Conservation (phyloP, 2,329 filamentous ascomycete genomes). For the Fusarium albidum region DNA sequence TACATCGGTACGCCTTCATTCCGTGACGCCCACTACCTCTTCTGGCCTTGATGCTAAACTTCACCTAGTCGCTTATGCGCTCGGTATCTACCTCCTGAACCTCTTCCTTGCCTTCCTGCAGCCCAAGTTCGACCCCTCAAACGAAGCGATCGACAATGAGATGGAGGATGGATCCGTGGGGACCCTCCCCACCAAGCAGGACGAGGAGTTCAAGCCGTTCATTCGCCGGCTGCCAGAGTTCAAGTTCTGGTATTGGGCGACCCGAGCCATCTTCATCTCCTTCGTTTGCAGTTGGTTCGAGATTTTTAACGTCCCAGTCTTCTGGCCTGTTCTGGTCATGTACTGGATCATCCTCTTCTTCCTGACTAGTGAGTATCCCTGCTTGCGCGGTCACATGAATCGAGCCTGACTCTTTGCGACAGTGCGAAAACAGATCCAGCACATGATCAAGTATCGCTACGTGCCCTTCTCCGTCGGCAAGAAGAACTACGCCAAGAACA, state of each 20-base stretch:
- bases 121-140: slow-evolving; percentile 98
- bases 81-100: slow-evolving; percentile 98
- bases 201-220: slow-evolving; percentile 98
- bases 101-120: slow-evolving; percentile 98
- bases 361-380: slow-evolving; percentile 81
- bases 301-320: slow-evolving; percentile 95
- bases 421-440: slow-evolving; percentile 99
- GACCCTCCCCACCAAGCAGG: slow-evolving; percentile 89
- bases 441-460: slow-evolving; percentile 99
- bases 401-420: slow-evolving; percentile 11
- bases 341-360: slow-evolving; percentile 99
- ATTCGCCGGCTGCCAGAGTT: slow-evolving; percentile 96
- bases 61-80: slow-evolving; percentile 86
- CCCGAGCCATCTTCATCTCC: slow-evolving; percentile 81
- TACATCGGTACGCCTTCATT: slow-evolving; percentile 78
- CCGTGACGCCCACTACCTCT: background rate
- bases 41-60: slow-evolving; percentile 13
- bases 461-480: slow-evolving; percentile 94
- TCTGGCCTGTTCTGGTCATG: slow-evolving; percentile 98
- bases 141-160: slow-evolving; percentile 88
- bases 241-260: slow-evolving; percentile 99
- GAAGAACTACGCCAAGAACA: slow-evolving; percentile 77
- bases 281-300: slow-evolving; percentile 93
- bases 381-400: no score
- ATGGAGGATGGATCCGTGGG: slow-evolving; percentile 91